Base-by-base conservation (phyloP, 495 filamentous ascomycete genomes). In the Hypomontagnella submonticulosa region DNA sequence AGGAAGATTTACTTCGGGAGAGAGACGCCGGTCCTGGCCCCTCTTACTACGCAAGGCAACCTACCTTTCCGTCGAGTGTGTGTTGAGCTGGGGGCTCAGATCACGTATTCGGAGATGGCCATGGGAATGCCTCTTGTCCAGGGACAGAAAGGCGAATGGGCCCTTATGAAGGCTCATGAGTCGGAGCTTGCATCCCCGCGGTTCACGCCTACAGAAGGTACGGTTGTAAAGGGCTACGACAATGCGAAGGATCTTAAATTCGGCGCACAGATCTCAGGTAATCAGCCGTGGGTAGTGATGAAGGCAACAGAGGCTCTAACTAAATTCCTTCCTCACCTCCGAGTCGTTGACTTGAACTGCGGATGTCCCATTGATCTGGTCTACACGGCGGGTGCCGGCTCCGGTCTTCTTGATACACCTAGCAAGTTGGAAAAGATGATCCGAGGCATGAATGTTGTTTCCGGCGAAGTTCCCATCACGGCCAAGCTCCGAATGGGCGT, bases 71-170 rank as follows among this genome's bases (percentile, higher is more conserved):
- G 95, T 42, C 86, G 96, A 50, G 85, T 99, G n/a, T 98, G 95
- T 70, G 87, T 89, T 0, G 88, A 90, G 50, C 85, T 97, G 15
- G 96, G 95, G 18, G 93, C 95, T 15, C 91, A 97, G 64, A 79
- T 96, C 34, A 99, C 94, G 3, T 98, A 97, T 79, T 98, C 95
- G 0, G 95, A 99, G 72, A 99, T 99, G 95, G 95, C 96, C 3
- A 91, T 98, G 87, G 87, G 92, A 36, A 75, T 96, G 67, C 92
- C 93, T 10, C 77, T 99, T 48, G 82, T 99, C n/a, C 92, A 97
- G 75, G 95, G 95, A 8, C 83, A 89, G 46, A 97, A 93, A 72
- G 81, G 85, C 0, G 95, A 99, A 80, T 99, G 95, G 95, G 92
- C 95, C 13, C 77, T 99, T 65, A 85, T 98, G 84, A 93, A 91